Evolutionary conservation across 768 basidiomycete species (phyloP), one percentile per base, ranked within the genome.

Genomic region (Pulveroboletus sp.): DNA sequence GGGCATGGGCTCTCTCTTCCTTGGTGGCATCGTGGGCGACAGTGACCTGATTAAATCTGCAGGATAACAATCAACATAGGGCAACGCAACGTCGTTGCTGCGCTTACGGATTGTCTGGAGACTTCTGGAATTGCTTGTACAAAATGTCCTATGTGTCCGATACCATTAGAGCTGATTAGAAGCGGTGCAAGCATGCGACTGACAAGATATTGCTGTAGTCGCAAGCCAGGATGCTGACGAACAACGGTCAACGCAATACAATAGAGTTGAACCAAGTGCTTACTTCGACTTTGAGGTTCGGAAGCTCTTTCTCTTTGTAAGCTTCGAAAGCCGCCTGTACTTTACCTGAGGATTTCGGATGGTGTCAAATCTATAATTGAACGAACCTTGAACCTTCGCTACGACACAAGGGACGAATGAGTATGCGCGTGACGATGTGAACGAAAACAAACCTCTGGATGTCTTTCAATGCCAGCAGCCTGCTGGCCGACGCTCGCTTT

Each of bases 81-180:
- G 49, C 56, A 24, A 41, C 57, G 48, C 43, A 49, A 43, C 39
- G 43, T 30, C 15, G 36, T 41, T 21, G 5, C 33, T 17, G 12
- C 5, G 32, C 86, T 63, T 71, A 94, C 93, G 93, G 89, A 69
- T 96, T 96, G 54, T 96, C 93, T 0, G 93, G 90, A 2, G 89
- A 85, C 69, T 96, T 97, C 69, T 96, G 90, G 82, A 97, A 97
- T 67, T 91, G 83, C 71, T 95, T 96, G 80, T 81, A 86, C 42
- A 96, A 71, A 43, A 93, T 70, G 52, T 97, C 93, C 81, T 92
- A 63, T 55, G 47, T 8, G 31, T 7, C 18, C 12, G 31, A 45
- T 35, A 45, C 9, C 26, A 17, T 57, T 12, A 64, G 44, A 21
- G 24, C 18, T 2, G 27, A 46, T 39, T 7, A 37, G 24, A 47